These are phyloP conservation scores for Leccinum barrowsii DNA, from an alignment of 768 basidiomycete genomes.

Conservation along the genomic window DNA sequence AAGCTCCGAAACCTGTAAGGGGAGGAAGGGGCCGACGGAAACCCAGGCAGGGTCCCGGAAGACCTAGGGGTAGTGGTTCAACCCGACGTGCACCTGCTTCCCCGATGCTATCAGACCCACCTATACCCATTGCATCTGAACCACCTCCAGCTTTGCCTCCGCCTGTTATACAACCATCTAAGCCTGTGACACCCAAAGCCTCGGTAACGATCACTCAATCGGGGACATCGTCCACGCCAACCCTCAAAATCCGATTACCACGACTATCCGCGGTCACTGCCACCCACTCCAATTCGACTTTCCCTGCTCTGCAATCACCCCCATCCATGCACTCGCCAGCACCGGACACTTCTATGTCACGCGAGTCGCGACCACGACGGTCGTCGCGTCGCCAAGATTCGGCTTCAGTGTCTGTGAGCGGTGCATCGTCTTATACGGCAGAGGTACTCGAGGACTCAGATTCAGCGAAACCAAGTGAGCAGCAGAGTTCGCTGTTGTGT, in stretches of 20 bases:
- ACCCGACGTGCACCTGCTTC: slow-evolving; percentile 15
- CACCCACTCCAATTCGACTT: slow-evolving; percentile 20
- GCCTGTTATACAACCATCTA: slow-evolving; percentile 11
- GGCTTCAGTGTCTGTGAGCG: slow-evolving; percentile 29
- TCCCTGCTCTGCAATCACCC: slow-evolving; percentile 22
- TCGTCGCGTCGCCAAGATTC: slow-evolving; percentile 28
- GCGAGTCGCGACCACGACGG: slow-evolving; percentile 30
- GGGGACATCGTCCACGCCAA: slow-evolving; percentile 30
- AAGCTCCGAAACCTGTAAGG: slow-evolving; percentile 13
- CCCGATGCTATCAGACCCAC: slow-evolving; percentile 3
- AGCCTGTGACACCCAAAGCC: slow-evolving; percentile 33
- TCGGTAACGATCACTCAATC: slow-evolving; percentile 34
- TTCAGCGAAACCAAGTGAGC: slow-evolving; percentile 27
- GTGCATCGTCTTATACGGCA: slow-evolving; percentile 29
- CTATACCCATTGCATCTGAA: slow-evolving; percentile 17
- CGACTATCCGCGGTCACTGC: slow-evolving; percentile 30
- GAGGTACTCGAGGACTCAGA: slow-evolving; percentile 28
- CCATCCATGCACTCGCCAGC: slow-evolving; percentile 19
- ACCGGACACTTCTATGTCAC: slow-evolving; percentile 16
- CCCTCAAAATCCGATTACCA: slow-evolving; percentile 33
- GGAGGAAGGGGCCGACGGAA: slow-evolving; percentile 25
- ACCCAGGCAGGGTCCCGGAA: slow-evolving; percentile 14
- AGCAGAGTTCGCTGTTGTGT: background rate
- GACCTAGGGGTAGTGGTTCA: slow-evolving; percentile 14
- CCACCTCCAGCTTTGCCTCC: slow-evolving; percentile 4